Percentiles rank a stretch among this genome's conserved stretches.
Conservation (phyloP, 208 protist species). For the Herpetomonas tarakana region DNA sequence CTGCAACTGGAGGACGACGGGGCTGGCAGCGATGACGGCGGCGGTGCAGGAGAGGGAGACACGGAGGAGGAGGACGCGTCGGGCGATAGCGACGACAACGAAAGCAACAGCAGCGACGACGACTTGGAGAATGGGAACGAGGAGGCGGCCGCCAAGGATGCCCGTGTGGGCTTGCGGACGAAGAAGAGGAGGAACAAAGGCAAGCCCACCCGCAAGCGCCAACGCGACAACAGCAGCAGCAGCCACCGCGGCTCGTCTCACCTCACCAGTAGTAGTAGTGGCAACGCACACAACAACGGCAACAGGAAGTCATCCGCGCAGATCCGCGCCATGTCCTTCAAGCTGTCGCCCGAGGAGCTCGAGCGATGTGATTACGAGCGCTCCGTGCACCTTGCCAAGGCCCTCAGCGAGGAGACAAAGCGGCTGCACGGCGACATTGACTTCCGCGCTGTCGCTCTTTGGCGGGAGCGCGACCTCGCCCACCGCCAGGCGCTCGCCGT, state of each 20-base stretch:
- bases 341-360: constrained; percentile 70
- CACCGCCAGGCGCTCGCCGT: constrained; percentile 56
- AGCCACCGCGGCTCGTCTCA: background rate
- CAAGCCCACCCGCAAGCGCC: background rate
- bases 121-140: constrained; percentile 9
- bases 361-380: constrained; percentile 73
- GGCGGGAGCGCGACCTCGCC: constrained; percentile 88
- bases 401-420: constrained; percentile 85
- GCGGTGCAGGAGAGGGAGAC: constrained; percentile 26
- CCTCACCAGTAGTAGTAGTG: constrained; percentile 10
- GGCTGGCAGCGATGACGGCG: constrained; percentile 15
- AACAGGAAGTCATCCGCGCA: constrained; percentile 17
- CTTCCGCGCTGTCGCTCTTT: constrained; percentile 96
- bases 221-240: constrained; percentile 1
- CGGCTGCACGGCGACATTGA: constrained; percentile 87
- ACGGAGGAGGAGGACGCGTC: constrained; percentile 18
- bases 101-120: background rate
- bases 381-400: constrained; percentile 85
- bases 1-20: constrained; percentile 43
- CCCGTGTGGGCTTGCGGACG: background rate
- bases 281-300: background rate
- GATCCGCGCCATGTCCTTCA: constrained; percentile 52
- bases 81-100: background rate
- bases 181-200: background rate
- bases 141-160: background rate